These are phyloP conservation scores for Oidiodendron maius DNA, from an alignment of 495 filamentous ascomycete species.

Conservation along the genomic window DNA sequence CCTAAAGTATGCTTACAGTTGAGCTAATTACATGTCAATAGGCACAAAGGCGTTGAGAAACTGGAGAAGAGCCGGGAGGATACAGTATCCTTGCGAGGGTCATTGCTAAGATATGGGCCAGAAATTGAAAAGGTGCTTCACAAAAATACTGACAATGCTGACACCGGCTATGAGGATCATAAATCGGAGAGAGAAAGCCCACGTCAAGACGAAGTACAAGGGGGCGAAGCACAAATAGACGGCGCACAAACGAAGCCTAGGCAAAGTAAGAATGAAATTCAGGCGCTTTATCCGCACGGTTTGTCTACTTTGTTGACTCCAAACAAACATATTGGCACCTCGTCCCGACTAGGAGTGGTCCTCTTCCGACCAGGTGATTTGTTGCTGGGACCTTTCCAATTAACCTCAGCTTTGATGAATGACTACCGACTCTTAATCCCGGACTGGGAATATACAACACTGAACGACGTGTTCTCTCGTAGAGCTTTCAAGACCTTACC, in stretches of 20 bases:
- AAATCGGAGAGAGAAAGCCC: neutral
- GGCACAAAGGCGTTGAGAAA: constrained; percentile 91
- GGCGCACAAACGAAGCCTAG: too few relatives aligned
- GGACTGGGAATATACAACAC: constrained; percentile 71
- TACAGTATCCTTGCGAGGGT: constrained; percentile 88
- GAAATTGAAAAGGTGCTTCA: neutral
- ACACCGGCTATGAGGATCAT: neutral
- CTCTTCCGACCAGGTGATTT: too few relatives aligned
- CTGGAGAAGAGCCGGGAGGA: constrained; percentile 87
- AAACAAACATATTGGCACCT: neutral
- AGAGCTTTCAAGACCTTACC: constrained; percentile 78
- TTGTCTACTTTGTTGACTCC: neutral
- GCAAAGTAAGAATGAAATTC: neutral
- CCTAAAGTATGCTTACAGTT: neutral
- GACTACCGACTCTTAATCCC: neutral
- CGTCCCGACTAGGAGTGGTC: too few relatives aligned
- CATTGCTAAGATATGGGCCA: constrained; percentile 24
- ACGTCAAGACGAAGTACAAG: neutral
- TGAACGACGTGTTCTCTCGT: constrained; percentile 78
- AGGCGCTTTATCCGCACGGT: neutral
- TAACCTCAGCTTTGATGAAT: neutral
- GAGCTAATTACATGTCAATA: constrained; percentile 4
- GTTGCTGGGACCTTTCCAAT: too few relatives aligned
- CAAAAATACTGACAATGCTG: neutral
- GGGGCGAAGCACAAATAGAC: neutral